phyloP scores from a whole-genome alignment of 192 early-diverging fungal species.

The Podila epigama region DNA sequence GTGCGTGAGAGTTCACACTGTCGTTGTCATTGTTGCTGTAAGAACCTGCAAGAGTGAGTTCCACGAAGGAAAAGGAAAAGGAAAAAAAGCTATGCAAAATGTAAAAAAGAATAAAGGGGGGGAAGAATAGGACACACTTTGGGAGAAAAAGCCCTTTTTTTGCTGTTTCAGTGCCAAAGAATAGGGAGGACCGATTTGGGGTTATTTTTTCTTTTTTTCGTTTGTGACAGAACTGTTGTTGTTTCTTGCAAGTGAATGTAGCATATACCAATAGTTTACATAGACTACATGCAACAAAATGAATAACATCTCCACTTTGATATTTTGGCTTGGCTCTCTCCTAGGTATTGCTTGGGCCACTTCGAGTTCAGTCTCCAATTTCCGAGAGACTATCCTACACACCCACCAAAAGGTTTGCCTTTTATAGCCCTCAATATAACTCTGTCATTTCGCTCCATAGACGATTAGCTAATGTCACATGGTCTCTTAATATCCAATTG shows the following conservation, averaged over 20 bases:
- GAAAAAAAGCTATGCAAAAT: neutral
- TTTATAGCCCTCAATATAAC: neutral
- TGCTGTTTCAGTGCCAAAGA: neutral
- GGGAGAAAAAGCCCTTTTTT: too few species aligned
- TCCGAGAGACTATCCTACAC: conserved; percentile 60
- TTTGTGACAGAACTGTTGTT: neutral
- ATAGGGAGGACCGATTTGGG: neutral
- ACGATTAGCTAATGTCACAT: neutral
- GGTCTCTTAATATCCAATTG: neutral
- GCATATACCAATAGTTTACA: too few species aligned
- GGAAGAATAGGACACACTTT: too few species aligned
- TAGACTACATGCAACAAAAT: too few species aligned
- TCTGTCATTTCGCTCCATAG: neutral
- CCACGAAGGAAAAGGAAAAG: neutral
- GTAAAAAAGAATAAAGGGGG: conserved; percentile 30
- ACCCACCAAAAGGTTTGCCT: conserved; percentile 58
- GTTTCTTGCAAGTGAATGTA: too few species aligned
- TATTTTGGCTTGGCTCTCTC: neutral
- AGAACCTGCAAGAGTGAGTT: too few species aligned
- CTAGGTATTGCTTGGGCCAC: conserved; percentile 51
- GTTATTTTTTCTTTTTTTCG: neutral
- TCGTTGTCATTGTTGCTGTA: too few species aligned
- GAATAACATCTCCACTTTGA: neutral
- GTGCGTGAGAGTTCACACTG: too few species aligned
- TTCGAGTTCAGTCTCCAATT: conserved; percentile 59